These are phyloP conservation scores for Penicillium cosmopolitanum DNA, from an alignment of 495 filamentous ascomycete species.

Conservation along the genomic window DNA sequence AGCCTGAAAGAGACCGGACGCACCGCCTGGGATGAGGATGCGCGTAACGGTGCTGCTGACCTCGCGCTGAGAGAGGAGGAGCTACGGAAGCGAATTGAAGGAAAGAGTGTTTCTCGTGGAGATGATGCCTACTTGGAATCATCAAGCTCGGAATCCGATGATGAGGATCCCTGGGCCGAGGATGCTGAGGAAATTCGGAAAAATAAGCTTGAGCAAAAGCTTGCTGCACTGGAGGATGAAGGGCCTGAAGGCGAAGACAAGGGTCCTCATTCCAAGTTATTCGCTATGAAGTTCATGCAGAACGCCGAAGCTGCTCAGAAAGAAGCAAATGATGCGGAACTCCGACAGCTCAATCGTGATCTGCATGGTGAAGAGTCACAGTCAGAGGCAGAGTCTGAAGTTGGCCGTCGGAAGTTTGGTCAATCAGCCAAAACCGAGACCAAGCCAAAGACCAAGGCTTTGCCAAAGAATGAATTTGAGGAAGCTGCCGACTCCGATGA, in stretches of 20 bases:
- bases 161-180: conserved; percentile 59
- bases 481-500: conserved; percentile 59
- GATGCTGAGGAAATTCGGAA: conserved; percentile 58
- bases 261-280: conserved; percentile 56
- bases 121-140: conserved; percentile 53
- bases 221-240: conserved; percentile 59
- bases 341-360: conserved; percentile 75
- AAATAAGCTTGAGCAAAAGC: conserved; percentile 56
- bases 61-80: conserved; percentile 87
- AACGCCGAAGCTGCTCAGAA: conserved; percentile 78
- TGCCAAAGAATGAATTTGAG: conserved; percentile 61
- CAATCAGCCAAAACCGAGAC: conserved; percentile 39
- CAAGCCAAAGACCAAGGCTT: conserved; percentile 22
- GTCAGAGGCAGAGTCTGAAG: conserved; percentile 58
- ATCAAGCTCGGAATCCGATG: conserved; percentile 57
- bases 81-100: conserved; percentile 78
- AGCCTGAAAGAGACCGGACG: conserved; percentile 77
- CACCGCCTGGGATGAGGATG: conserved; percentile 82
- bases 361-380: conserved; percentile 61
- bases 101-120: conserved; percentile 61
- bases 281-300: conserved; percentile 89
- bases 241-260: conserved; percentile 38
- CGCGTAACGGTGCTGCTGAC: conserved; percentile 73
- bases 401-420: conserved; percentile 69
- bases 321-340: conserved; percentile 76